Conservation (phyloP, 257 asterid species). For the Mitragyna speciosa region DNA sequence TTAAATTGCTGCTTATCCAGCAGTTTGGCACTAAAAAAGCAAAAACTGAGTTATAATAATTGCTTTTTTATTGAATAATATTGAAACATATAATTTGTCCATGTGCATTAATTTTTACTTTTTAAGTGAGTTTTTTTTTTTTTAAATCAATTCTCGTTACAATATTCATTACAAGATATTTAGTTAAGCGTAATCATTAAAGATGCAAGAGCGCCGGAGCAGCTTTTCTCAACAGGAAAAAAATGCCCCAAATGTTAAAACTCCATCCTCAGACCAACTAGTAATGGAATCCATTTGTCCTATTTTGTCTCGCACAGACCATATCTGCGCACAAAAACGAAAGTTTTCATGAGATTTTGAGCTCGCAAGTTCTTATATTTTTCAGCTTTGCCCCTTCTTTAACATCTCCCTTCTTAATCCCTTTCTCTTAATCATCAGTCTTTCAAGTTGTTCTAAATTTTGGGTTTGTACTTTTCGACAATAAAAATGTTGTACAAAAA, state of each 20-base stretch:
- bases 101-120: too few relatives aligned
- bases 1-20: background rate
- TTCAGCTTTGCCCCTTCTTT: slow-evolving; percentile 37
- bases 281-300: too few relatives aligned
- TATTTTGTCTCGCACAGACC: too few relatives aligned
- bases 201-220: too few relatives aligned
- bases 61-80: background rate
- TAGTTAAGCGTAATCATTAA: too few relatives aligned
- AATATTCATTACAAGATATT: too few relatives aligned
- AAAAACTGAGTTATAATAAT: background rate
- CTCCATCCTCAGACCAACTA: too few relatives aligned
- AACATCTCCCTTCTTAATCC: slow-evolving; percentile 81
- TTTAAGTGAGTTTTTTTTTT: too few relatives aligned
- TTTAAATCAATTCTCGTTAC: too few relatives aligned
- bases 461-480: slow-evolving; percentile 41
- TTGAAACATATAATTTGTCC: background rate
- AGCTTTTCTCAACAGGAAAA: too few relatives aligned
- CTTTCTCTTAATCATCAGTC: slow-evolving; percentile 79
- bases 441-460: slow-evolving; percentile 31
- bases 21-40: too few relatives aligned
- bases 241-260: too few relatives aligned
- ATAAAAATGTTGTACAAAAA: slow-evolving; percentile 24
- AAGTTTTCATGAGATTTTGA: background rate
- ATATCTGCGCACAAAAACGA: background rate
- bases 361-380: background rate